Evolutionary conservation across 805 yeast species (phyloP), one percentile per base, ranked within the genome.

Genomic region (Wickerhamiella azyma): DNA sequence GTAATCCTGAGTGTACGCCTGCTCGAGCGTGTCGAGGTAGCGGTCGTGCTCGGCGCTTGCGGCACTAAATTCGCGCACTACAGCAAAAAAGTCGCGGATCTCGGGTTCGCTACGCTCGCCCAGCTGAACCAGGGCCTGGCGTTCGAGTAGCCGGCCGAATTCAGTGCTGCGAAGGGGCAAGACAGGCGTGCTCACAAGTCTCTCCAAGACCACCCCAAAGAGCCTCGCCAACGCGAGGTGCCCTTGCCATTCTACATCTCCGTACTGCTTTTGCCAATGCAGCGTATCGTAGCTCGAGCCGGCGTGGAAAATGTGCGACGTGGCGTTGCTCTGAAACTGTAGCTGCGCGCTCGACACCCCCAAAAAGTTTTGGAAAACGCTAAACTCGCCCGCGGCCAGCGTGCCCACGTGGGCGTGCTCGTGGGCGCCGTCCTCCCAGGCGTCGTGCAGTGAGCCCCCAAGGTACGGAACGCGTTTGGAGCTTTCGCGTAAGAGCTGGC

Each of bases 321-420:
- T 65, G 11, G 57, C 55, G 10, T 68, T 64, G 18, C 57, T 55
- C 19, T 56, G 61, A 56, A 79, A 81, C 0, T 79, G 80, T 41
- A 77, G 48, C 58, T 79, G 81, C 14, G 72, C 62, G 2, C 68
- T 59, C 0, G 71, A 68, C 35, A 67, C 55, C 0, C 71, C 71
- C 10, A 67, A 49, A 50, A 56, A 64, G 46, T 66, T 67, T 47
- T 60, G 62, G 57, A 67, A 67, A 11, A 65, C 70, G 3, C 70
- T 63, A 52, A 58, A 82, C 59, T 82, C 92, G 1, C 88, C 86
- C 24, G 81, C 74, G 3, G 86, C 86, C 37, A 80, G 62, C 37
- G 72, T 68, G 1, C 59, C 57, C 47, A 81, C 70, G 1, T 55
- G 52, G 7, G 65, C 57, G 28, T 53, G 58, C 24, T 21, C 36